Conservation (phyloP, 2,329 filamentous ascomycete species). For the Phialophora tarda region DNA sequence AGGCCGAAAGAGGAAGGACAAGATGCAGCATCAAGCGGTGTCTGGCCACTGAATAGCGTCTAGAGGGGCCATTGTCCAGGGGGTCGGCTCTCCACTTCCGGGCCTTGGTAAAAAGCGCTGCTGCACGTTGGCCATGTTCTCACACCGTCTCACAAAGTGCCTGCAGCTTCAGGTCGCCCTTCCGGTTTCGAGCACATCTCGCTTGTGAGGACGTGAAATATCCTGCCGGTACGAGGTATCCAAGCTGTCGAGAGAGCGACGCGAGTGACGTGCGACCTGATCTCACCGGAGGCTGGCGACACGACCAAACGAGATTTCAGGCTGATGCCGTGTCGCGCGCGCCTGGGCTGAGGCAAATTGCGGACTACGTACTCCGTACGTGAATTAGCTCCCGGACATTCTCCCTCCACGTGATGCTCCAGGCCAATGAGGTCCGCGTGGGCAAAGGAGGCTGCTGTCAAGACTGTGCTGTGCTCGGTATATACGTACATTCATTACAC, state of each 20-base stretch:
- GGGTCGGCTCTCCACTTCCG: conserved; percentile 5
- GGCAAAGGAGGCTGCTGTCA: neutral
- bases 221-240: neutral
- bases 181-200: conserved; percentile 7
- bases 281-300: neutral
- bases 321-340: conserved; percentile 7
- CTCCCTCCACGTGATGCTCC: neutral
- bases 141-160: neutral
- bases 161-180: neutral
- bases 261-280: neutral
- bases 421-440: neutral
- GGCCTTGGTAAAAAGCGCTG: conserved; percentile 1
- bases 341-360: conserved; percentile 4
- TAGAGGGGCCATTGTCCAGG: conserved; percentile 8
- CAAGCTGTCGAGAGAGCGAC: neutral
- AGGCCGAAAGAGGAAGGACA: conserved; percentile 1
- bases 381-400: neutral
- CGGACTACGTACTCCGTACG: neutral
- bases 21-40: neutral
- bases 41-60: neutral
- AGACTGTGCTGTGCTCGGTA: neutral
- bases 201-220: neutral
- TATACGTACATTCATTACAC: neutral
- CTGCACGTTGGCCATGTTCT: conserved; percentile 20
- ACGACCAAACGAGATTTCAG: conserved; percentile 14